Conservation (phyloP, 306 rosid genomes). For the Dalbergia cochinchinensis region DNA sequence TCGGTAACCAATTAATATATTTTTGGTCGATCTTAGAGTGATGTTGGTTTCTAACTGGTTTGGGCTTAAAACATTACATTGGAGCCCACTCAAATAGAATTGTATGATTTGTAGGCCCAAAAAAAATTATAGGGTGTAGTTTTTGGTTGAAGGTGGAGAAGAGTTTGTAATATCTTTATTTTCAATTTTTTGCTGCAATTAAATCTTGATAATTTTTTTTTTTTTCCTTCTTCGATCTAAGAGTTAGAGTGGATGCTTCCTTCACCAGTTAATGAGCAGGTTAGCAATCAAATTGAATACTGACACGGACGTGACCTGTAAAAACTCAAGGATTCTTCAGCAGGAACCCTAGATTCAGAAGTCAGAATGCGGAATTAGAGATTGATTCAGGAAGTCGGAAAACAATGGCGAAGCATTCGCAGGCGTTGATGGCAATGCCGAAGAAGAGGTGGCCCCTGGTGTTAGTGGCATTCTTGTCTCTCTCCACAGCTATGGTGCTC, state of each 20-base stretch:
- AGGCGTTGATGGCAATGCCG: slow-evolving; percentile 58
- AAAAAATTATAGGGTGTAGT: too few relatives aligned
- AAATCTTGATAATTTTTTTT: too few relatives aligned
- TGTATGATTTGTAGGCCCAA: too few relatives aligned
- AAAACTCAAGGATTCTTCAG: slow-evolving; percentile 7
- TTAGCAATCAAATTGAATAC: not conserved
- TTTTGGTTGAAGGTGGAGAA: too few relatives aligned
- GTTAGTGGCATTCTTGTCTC: slow-evolving; percentile 62
- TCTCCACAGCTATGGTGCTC: slow-evolving; percentile 68
- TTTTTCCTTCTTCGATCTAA: not conserved
- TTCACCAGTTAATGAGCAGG: slow-evolving; percentile 1
- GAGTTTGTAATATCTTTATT: too few relatives aligned
- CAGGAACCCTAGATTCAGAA: slow-evolving; percentile 9
- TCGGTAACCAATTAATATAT: too few relatives aligned
- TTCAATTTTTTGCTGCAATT: too few relatives aligned
- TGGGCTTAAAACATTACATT: not conserved
- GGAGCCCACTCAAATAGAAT: not conserved
- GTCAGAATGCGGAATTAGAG: slow-evolving; percentile 25
- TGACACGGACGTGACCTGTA: not conserved
- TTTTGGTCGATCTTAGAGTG: not conserved
- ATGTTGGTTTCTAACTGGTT: not conserved
- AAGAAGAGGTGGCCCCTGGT: slow-evolving; percentile 68
- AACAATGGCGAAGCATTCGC: slow-evolving; percentile 62
- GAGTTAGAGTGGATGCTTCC: not conserved
- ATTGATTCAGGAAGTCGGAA: not conserved